A percentile compares a stretch with the other conserved stretches of the same genome.
Conservation (phyloP, 306 rosid genomes). For the Medicago truncatula region MtrunA17r5.0-ANR NC_053048.1:43016001-43016500, state of each 20-base stretch:
- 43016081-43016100: constrained; percentile 4
- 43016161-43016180: not conserved
- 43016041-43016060: not conserved
- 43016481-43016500: no score
- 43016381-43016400: no score
- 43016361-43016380: no score
- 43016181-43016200: not conserved
- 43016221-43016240: not conserved
- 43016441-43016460: no score
- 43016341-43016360: no score
- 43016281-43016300: no score
- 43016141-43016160: not conserved
- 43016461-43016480: no score
- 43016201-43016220: not conserved
- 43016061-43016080: not conserved
- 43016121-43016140: not conserved
- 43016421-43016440: no score
- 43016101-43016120: not conserved
- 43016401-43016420: no score
- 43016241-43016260: not conserved
- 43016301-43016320: no score
- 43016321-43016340: no score
- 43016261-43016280: not conserved
- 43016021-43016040: not conserved
- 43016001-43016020: not conserved